A percentile compares a stretch with the other conserved stretches of the same genome.
These are phyloP conservation scores for Aspergillus phoenicis DNA, from an alignment of 2,329 filamentous ascomycete genomes.

Conservation along the genomic window DNA sequence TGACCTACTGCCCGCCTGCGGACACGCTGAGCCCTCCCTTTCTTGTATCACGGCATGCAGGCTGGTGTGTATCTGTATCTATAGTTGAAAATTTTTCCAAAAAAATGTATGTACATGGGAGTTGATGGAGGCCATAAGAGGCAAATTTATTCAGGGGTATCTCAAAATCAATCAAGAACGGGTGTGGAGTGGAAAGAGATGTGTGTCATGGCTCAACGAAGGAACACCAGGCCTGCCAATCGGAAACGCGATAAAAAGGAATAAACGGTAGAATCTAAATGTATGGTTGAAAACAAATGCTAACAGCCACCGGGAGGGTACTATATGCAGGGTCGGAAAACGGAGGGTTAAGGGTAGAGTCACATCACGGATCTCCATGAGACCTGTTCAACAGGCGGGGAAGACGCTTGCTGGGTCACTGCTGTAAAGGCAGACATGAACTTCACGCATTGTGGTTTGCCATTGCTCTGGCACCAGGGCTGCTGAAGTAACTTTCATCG, in stretches of 20 bases:
- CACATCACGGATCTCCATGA: conserved; percentile 5
- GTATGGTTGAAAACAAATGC: not conserved
- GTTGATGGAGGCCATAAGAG: conserved; percentile 31
- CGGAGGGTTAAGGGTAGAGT: no score
- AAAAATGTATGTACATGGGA: conserved; percentile 36
- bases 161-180: conserved; percentile 36
- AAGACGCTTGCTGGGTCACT: conserved; percentile 11
- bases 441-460: conserved; percentile 18
- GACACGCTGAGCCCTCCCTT: conserved; percentile 13
- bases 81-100: conserved; percentile 21
- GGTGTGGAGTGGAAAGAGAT: conserved; percentile 26
- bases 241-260: conserved; percentile 15
- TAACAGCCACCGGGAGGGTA: not conserved
- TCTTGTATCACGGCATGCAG: conserved; percentile 8
- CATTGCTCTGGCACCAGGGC: conserved; percentile 29
- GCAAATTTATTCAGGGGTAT: conserved; percentile 43
- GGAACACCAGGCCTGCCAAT: conserved; percentile 25
- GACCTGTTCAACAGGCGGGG: conserved; percentile 10
- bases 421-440: conserved; percentile 19
- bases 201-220: conserved; percentile 17
- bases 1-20: conserved; percentile 19
- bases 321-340: not conserved
- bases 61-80: conserved; percentile 30
- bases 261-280: conserved; percentile 2
- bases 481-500: conserved; percentile 73